A percentile compares a stretch with the other conserved stretches of the same genome.
These are phyloP conservation scores for Pythium guiyangense DNA, from an alignment of 352 stramenopile species.

Conservation along the genomic window DNA sequence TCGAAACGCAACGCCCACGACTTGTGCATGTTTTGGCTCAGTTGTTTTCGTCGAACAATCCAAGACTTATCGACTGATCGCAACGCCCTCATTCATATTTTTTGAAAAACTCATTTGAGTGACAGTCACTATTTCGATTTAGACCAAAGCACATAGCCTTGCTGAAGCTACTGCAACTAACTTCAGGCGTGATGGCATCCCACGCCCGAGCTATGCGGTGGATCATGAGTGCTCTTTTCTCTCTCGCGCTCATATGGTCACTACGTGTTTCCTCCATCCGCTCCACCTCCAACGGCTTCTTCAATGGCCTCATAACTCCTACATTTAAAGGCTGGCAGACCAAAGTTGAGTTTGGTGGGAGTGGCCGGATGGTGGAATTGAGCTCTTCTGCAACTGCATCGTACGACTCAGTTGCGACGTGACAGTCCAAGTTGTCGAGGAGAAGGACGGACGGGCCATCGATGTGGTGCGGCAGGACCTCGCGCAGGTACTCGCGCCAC, in stretches of 20 bases:
- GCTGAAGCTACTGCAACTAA: too few relatives aligned
- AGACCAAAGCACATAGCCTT: too few relatives aligned
- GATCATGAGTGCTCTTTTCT: neutral
- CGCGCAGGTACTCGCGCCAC: neutral
- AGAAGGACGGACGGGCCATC: neutral
- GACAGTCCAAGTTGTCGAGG: neutral
- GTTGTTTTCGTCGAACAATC: too few relatives aligned
- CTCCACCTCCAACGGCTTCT: neutral
- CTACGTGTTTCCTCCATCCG: neutral
- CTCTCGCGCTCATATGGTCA: neutral
- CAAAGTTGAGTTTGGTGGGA: neutral
- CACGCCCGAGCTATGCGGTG: too few relatives aligned
- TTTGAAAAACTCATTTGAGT: too few relatives aligned
- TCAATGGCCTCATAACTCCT: neutral
- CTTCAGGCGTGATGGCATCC: too few relatives aligned
- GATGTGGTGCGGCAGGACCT: neutral
- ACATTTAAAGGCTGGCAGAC: slow-evolving; percentile 1
- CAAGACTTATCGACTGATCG: too few relatives aligned
- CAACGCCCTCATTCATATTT: too few relatives aligned
- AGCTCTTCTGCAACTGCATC: neutral
- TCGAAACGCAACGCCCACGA: too few relatives aligned
- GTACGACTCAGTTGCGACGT: neutral
- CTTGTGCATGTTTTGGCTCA: too few relatives aligned
- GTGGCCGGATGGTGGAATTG: neutral
- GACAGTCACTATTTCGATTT: too few relatives aligned